Base-by-base conservation (phyloP, 768 basidiomycete genomes). In the Dentipellis sp. region DNA sequence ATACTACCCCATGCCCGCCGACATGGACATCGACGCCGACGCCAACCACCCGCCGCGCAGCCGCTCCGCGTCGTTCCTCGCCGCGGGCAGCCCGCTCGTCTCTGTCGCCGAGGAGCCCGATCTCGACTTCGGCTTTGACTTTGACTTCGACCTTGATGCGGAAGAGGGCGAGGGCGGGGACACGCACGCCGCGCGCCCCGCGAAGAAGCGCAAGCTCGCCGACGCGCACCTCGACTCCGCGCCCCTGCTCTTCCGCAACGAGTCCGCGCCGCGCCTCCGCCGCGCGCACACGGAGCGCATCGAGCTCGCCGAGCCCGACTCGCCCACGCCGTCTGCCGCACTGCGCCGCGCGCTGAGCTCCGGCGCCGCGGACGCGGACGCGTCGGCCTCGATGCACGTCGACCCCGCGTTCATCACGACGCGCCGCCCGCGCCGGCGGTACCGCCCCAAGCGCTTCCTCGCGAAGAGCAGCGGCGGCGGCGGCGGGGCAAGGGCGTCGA, bases 321-420 rank as follows among this genome's bases (percentile, higher is more conserved):
- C 21, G 9, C 50, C 50, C 22, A 51, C 23, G 4, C 50, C 50
- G 50, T 10, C n/a, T n/a, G 35, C 22, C 50, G 50, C 50, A n/a
- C 4, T 34, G 22, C 29, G 16, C 16, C 23, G 50, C 29, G 14
- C 50, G 22, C 35, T 5, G 22, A 29, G 10, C 50, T 14, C 16
- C 22, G 50, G 14, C 29, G 22, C 50, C 16, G 35, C 11, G 50
- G 7, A n/a, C 50, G 50, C 35, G 29, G 6, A 7, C 16, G 39
- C n/a, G 17, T 4, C 3, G 23, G 19, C 16, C n/a, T n/a, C 9
- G 9, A n/a, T 49, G 16, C n/a, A 11, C 37, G 16, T 53, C 21
- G 52, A 42, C 37, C 19, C 37, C 6, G 39, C 52, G 23, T 53
- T 53, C 52, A 22, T 53, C 37, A 53, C 52, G 17, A 53, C 52